Evolutionary conservation across 805 yeast genomes (phyloP).

Genomic region (Dipodascus albidus): DNA sequence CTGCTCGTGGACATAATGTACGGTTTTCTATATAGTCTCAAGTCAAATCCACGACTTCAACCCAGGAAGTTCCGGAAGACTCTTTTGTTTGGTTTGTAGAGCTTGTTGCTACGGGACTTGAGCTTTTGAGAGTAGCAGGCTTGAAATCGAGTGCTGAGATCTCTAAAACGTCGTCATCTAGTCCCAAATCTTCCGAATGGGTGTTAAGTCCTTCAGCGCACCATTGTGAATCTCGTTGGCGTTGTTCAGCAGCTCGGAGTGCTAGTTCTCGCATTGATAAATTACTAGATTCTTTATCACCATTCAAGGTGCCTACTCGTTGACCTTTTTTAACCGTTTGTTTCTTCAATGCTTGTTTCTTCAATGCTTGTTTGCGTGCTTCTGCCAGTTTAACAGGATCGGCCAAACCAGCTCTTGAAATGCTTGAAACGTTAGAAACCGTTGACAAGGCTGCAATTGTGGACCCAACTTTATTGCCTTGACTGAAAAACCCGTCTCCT

Average conservation of each 20-base stretch:
- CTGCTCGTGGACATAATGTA: background rate
- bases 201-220: constrained; percentile 10
- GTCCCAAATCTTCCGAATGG: constrained; percentile 10
- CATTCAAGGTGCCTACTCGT: background rate
- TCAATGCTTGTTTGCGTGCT: constrained; percentile 11
- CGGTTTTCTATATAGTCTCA: no score
- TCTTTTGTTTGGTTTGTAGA: no score
- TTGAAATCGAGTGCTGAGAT: no score
- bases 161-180: constrained; percentile 6
- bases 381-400: constrained; percentile 4
- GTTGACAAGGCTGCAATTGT: no score
- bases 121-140: no score
- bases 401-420: constrained; percentile 1
- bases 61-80: no score
- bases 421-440: constrained; percentile 7
- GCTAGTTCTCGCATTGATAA: constrained; percentile 33
- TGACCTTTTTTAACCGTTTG: constrained; percentile 24
- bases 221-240: constrained; percentile 25
- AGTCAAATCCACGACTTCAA: no score
- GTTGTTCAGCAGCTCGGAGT: constrained; percentile 50
- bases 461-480: constrained; percentile 36
- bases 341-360: constrained; percentile 24
- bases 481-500: constrained; percentile 39
- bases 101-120: no score
- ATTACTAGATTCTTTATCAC: constrained; percentile 18